Conservation (phyloP, 2,329 filamentous ascomycete species). For the Pseudogymnoascus sp. region DNA sequence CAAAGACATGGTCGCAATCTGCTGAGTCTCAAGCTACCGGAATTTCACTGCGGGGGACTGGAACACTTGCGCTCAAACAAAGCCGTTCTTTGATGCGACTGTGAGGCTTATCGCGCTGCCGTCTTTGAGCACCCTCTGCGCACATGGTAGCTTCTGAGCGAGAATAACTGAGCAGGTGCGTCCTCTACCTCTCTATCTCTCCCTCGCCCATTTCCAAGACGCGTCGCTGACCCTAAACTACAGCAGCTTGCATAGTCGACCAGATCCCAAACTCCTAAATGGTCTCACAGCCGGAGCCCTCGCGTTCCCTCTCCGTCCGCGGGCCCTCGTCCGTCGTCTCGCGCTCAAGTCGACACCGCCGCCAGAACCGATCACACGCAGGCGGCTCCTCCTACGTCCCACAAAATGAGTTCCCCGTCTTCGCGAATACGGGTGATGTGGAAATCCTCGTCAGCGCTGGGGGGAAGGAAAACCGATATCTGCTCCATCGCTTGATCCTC, state of each 20-base stretch:
- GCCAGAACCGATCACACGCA: constrained; percentile 74
- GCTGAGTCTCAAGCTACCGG: constrained; percentile 1
- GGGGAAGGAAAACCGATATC: constrained; percentile 69
- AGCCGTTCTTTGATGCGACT: neutral
- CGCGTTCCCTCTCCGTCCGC: constrained; percentile 49
- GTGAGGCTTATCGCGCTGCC: neutral
- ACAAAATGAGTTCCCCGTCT: constrained; percentile 89
- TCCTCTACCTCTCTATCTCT: neutral
- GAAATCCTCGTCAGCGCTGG: constrained; percentile 73
- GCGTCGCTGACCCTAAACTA: constrained; percentile 17
- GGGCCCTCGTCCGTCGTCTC: constrained; percentile 56
- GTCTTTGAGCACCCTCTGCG: neutral
- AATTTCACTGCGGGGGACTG: constrained; percentile 1
- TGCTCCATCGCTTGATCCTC: constrained; percentile 80
- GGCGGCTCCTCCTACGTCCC: constrained; percentile 62
- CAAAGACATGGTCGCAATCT: constrained; percentile 6
- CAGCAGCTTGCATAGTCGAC: constrained; percentile 21
- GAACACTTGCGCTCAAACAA: constrained; percentile 5
- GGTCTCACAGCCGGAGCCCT: constrained; percentile 54
- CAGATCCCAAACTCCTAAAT: constrained; percentile 31
- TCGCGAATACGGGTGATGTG: constrained; percentile 84
- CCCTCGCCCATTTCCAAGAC: neutral
- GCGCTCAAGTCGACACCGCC: constrained; percentile 53
- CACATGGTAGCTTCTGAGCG: constrained; percentile 10
- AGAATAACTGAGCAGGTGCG: constrained; percentile 1